Evolutionary conservation across 2,329 filamentous ascomycete species (phyloP).

Genomic region (Neonectria magnoliae): DNA sequence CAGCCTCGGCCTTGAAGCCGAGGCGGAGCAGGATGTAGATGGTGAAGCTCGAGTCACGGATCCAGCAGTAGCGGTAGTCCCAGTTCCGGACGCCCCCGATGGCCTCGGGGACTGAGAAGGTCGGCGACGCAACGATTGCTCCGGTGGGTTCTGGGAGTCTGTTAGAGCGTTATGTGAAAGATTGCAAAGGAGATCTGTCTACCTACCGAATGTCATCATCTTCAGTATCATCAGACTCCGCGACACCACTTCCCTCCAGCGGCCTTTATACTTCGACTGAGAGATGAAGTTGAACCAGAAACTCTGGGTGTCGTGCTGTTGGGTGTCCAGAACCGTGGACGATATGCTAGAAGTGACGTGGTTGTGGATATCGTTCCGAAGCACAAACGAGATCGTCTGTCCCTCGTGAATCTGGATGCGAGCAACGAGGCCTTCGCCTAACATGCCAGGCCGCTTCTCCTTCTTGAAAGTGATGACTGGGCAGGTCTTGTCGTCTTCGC

Average conservation of each 20-base stretch:
- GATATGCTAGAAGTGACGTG: conserved; percentile 69
- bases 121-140: conserved; percentile 79
- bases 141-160: conserved; percentile 71
- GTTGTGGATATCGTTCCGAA: conserved; percentile 69
- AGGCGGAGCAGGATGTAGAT: conserved; percentile 81
- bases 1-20: conserved; percentile 79
- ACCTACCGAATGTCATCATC: conserved; percentile 71
- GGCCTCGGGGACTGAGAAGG: conserved; percentile 80
- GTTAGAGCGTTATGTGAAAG: conserved; percentile 15
- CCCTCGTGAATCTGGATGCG: conserved; percentile 70
- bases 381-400: conserved; percentile 74
- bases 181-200: neutral
- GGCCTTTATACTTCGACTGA: conserved; percentile 75
- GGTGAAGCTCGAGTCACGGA: conserved; percentile 80
- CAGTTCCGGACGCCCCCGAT: conserved; percentile 74
- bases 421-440: conserved; percentile 71
- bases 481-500: conserved; percentile 51
- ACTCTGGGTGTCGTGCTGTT: conserved; percentile 75
- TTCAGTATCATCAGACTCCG: conserved; percentile 80
- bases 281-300: conserved; percentile 81
- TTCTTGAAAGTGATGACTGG: conserved; percentile 67
- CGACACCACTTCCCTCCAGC: conserved; percentile 76
- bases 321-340: conserved; percentile 64
- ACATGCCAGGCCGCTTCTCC: conserved; percentile 60
- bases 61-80: conserved; percentile 83